Percentiles rank a stretch among this genome's conserved stretches.
Evolutionary conservation across 805 yeast species (phyloP).

Genomic region (Metschnikowia cubensis): DNA sequence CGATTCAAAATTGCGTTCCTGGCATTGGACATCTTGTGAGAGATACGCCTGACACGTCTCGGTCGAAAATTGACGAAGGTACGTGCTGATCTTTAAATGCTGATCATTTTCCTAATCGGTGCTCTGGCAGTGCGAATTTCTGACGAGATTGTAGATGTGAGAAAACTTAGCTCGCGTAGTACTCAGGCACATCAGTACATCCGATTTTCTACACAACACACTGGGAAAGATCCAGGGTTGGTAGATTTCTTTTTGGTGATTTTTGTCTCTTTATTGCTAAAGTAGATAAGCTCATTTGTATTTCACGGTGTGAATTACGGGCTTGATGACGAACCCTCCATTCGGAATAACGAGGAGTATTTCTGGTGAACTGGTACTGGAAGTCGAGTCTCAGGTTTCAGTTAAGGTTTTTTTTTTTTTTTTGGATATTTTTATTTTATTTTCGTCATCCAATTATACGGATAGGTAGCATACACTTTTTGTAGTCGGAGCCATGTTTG

Average conservation of each 20-base stretch:
- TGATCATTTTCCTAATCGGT: neutral
- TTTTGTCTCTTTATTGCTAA: no score
- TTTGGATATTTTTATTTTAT: neutral
- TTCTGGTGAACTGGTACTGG: no score
- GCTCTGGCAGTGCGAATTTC: slow-evolving; percentile 1
- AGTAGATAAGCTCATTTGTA: no score
- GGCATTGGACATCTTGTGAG: no score
- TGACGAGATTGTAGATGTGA: neutral
- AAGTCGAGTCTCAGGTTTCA: no score
- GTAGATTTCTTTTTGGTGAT: neutral
- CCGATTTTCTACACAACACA: neutral
- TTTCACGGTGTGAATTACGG: no score
- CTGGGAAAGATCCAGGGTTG: neutral
- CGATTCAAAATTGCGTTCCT: no score
- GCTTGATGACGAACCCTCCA: no score
- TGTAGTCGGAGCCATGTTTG: neutral
- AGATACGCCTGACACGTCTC: no score
- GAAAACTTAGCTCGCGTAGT: neutral
- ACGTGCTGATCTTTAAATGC: neutral
- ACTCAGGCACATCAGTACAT: neutral
- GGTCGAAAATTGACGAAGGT: neutral
- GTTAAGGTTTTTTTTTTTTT: no score
- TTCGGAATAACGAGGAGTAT: no score
- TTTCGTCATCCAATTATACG: neutral
- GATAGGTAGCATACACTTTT: neutral